phyloP scores from a whole-genome alignment of 2,329 filamentous ascomycete genomes.

The Colletotrichum lupini region DNA sequence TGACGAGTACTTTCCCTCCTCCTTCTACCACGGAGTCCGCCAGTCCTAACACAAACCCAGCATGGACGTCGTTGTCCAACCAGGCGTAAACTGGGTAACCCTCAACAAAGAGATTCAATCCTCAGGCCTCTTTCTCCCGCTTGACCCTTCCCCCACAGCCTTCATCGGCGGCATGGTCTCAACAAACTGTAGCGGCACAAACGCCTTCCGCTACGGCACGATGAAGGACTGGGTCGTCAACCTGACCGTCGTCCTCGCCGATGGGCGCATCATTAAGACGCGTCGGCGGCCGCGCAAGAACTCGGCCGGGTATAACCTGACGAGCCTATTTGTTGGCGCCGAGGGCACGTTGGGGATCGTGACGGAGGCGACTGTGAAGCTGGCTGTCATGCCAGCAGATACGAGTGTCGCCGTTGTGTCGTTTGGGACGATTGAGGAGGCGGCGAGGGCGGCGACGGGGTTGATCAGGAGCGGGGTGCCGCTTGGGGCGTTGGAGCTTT shows the following conservation, averaged over 20 bases:
- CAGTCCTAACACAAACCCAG: background rate
- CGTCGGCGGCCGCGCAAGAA: constrained; percentile 74
- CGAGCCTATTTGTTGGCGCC: constrained; percentile 74
- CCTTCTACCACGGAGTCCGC: background rate
- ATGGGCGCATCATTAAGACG: constrained; percentile 75
- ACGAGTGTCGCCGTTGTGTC: constrained; percentile 73
- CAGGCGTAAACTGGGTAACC: constrained; percentile 74
- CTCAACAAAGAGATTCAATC: constrained; percentile 73
- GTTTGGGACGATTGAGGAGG: constrained; percentile 68
- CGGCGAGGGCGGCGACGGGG: constrained; percentile 71
- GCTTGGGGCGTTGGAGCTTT: constrained; percentile 73
- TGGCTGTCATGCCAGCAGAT: constrained; percentile 71
- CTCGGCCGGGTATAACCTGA: constrained; percentile 79
- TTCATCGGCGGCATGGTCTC: constrained; percentile 71
- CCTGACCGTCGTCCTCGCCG: constrained; percentile 76
- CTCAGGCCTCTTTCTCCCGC: constrained; percentile 74
- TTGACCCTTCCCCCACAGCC: constrained; percentile 74
- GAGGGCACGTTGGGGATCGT: constrained; percentile 79
- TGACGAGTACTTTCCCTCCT: constrained; percentile 54
- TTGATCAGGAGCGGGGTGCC: constrained; percentile 74
- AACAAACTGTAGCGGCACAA: constrained; percentile 74
- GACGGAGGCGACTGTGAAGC: constrained; percentile 76
- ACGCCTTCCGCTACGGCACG: constrained; percentile 74
- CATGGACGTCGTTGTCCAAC: constrained; percentile 79
- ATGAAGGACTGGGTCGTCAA: constrained; percentile 83